Evolutionary conservation across 2,329 filamentous ascomycete genomes (phyloP), one percentile per base, ranked within the genome.

Genomic region (Myriosclerotinia curreyana): DNA sequence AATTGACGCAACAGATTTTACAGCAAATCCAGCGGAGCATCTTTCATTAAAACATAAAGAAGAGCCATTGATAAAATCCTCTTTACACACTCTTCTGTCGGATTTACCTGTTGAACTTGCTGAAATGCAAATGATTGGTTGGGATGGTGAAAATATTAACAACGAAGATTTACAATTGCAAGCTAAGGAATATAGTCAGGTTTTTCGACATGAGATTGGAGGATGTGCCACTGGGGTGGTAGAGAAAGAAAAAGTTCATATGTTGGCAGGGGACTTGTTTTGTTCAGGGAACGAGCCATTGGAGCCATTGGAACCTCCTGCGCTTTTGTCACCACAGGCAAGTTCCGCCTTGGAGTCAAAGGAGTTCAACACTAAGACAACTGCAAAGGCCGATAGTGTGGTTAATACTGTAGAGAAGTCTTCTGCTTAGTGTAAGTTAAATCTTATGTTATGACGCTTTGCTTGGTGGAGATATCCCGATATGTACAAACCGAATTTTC

Each of bases 181-280:
- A 2, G 82, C 86, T 2, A 66, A 74, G 0, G 77, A 80, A 7
- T 92, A 87, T 71, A 78, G 83, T 5, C 71, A 76, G 0, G 71
- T 78, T 17, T 94, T 95, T 72, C 83, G 86, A 51, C 75, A 77
- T 60, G 78, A 83, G 3, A 81, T 91, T 17, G 92, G 92, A n/a
- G 84, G 83, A 0, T 96, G 92, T 65, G 60, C 48, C 20, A 59
- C 49, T 22, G 54, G 62, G 12, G 53, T 58, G 12, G 61, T 48
- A 17, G 64, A 63, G 44, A 71, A 75, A 59, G 28, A 53, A 15
- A 64, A 49, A 52, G 28, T 62, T 20, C 58, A 64, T 7, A 53
- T 69, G 48, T 60, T 50, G 25, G 67, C 69, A 40, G 60, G 48
- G 0, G 71, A 75, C 66, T 62, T 74, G 28, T 74, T 74, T 61